phyloP scores from a whole-genome alignment of 2,329 filamentous ascomycete genomes.

The Paraphoma sp. region DNA sequence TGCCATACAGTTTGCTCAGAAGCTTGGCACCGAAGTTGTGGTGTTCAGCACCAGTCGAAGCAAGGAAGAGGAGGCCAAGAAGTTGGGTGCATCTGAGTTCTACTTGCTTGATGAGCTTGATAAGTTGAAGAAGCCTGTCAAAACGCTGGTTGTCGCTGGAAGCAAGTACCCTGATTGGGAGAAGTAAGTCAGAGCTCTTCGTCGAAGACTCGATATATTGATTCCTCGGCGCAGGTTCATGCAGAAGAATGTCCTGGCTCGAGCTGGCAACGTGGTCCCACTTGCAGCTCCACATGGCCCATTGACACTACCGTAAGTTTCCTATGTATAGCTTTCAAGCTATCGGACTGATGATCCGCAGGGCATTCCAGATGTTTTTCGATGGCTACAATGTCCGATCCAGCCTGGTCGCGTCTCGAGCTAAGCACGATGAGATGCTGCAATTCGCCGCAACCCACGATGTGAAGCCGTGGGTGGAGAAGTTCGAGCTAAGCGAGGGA shows the following conservation, averaged over 20 bases:
- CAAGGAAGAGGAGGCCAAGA: conserved; percentile 26
- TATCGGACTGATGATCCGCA: conserved; percentile 3
- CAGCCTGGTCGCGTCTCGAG: conserved; percentile 26
- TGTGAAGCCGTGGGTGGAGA: conserved; percentile 27
- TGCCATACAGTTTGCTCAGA: conserved; percentile 72
- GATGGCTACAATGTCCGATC: conserved; percentile 24
- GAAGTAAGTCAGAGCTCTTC: conserved; percentile 16
- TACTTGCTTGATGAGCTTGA: conserved; percentile 29
- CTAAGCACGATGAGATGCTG: conserved; percentile 30
- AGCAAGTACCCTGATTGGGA: conserved; percentile 29
- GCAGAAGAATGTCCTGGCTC: conserved; percentile 25
- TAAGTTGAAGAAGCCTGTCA: conserved; percentile 23
- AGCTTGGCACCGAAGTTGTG: conserved; percentile 28
- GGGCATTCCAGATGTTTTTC: conserved; percentile 25
- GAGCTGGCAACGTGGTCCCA: conserved; percentile 24
- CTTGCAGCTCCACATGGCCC: conserved; percentile 20
- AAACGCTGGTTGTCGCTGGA: conserved; percentile 24
- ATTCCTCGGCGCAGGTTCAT: conserved; percentile 11
- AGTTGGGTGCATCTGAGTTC: conserved; percentile 30
- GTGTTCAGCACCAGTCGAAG: conserved; percentile 25
- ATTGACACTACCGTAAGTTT: conserved; percentile 20
- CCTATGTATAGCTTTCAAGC: not conserved
- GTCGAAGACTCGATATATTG: not conserved
- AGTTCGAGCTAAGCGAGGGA: conserved; percentile 26
- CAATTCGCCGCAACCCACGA: conserved; percentile 22